Percentiles rank a stretch among this genome's conserved stretches.
Evolutionary conservation across 768 basidiomycete genomes (phyloP).

Genomic region (Boletus insuetus): DNA sequence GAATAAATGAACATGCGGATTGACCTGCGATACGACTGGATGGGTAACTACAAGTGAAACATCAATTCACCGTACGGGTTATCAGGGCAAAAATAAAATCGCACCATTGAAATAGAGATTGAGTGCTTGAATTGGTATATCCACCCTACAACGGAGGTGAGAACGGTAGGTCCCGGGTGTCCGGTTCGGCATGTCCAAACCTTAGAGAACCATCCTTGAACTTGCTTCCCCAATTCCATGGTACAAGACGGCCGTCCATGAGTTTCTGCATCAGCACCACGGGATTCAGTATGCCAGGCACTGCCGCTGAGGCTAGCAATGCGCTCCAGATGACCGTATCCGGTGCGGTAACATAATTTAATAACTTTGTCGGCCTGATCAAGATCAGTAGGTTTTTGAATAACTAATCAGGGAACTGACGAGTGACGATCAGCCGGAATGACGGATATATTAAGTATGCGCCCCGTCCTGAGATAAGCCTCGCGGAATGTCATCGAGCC

Average conservation of each 20-base stretch:
- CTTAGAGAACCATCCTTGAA: slow-evolving; percentile 92
- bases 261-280: slow-evolving; percentile 95
- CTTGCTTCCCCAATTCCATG: slow-evolving; percentile 93
- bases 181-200: slow-evolving; percentile 33
- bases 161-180: neutral
- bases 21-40: slow-evolving; percentile 93
- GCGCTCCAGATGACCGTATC: slow-evolving; percentile 85
- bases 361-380: slow-evolving; percentile 83
- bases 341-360: slow-evolving; percentile 96
- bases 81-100: neutral
- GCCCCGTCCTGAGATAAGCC: slow-evolving; percentile 88
- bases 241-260: slow-evolving; percentile 72
- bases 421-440: slow-evolving; percentile 89
- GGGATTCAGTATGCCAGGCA: slow-evolving; percentile 92
- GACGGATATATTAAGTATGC: slow-evolving; percentile 91
- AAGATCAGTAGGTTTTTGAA: slow-evolving; percentile 5
- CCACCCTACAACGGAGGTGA: slow-evolving; percentile 55
- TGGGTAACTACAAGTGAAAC: slow-evolving; percentile 62
- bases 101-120: slow-evolving; percentile 87
- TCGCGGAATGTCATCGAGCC: slow-evolving; percentile 96
- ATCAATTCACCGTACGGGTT: slow-evolving; percentile 1
- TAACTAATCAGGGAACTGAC: slow-evolving; percentile 36
- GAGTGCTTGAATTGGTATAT: slow-evolving; percentile 88
- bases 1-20: slow-evolving; percentile 88
- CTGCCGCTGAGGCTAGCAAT: slow-evolving; percentile 85